phyloP scores from a whole-genome alignment of 2,329 filamentous ascomycete species.

The Cryphonectria nitschkei region DNA sequence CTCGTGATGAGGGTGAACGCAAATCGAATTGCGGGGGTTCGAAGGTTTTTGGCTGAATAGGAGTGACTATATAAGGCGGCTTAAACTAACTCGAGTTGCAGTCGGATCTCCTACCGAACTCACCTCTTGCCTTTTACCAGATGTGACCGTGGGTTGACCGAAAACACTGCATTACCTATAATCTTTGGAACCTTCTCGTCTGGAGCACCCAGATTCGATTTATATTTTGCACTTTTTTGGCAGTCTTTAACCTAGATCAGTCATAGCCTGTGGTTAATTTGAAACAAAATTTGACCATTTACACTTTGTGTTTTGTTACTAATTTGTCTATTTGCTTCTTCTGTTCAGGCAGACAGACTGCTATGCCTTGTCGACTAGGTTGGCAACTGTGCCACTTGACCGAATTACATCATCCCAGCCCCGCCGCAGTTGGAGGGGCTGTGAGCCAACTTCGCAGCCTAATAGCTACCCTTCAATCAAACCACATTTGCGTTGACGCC shows the following conservation, averaged over 20 bases:
- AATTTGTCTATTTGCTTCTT: neutral
- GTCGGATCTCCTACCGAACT: constrained; percentile 74
- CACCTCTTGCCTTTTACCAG: constrained; percentile 82
- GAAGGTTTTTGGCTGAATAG: no score
- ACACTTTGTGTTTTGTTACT: neutral
- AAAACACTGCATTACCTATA: constrained; percentile 53
- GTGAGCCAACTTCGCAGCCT: constrained; percentile 10
- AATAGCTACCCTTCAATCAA: neutral
- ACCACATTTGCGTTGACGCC: constrained; percentile 1
- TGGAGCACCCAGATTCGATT: constrained; percentile 47
- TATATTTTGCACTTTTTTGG: constrained; percentile 36
- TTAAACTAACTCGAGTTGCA: constrained; percentile 44
- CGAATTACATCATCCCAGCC: constrained; percentile 24
- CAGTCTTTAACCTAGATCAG: neutral
- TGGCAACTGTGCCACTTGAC: neutral
- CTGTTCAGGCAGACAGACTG: neutral
- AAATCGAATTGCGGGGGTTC: neutral
- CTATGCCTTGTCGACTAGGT: neutral
- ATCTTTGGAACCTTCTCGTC: constrained; percentile 52
- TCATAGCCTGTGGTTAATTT: neutral
- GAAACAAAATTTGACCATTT: constrained; percentile 24
- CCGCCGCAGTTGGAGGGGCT: constrained; percentile 25
- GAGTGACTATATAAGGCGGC: constrained; percentile 28
- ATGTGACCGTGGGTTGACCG: constrained; percentile 70
- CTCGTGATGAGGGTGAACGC: neutral